Conservation (phyloP, 1,139 yeast species). For the Scheffersomyces quercinus region DNA sequence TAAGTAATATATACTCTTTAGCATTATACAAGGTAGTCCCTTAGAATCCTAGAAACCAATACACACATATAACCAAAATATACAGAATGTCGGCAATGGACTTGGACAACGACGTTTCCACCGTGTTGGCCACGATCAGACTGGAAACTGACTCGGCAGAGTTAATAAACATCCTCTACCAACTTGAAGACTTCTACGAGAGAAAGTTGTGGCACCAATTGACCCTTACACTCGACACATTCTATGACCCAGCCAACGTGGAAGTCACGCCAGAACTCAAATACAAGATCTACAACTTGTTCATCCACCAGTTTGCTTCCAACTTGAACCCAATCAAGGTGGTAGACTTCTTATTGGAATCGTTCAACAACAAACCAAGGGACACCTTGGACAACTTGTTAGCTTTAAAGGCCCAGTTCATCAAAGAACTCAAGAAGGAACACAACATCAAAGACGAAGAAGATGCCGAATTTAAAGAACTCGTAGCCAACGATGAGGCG, state of each 20-base stretch:
- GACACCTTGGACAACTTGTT: slow-evolving; percentile 60
- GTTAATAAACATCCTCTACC: slow-evolving; percentile 61
- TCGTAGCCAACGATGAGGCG: slow-evolving; percentile 42
- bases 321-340: slow-evolving; percentile 79
- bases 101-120: slow-evolving; percentile 51
- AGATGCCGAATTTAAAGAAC: slow-evolving; percentile 35
- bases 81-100: slow-evolving; percentile 30
- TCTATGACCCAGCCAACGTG: slow-evolving; percentile 45
- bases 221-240: slow-evolving; percentile 64
- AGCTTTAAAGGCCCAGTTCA: slow-evolving; percentile 51
- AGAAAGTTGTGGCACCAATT: slow-evolving; percentile 80
- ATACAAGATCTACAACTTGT: slow-evolving; percentile 67
- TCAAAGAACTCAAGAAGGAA: slow-evolving; percentile 29
- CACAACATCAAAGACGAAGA: slow-evolving; percentile 22
- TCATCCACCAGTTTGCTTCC: slow-evolving; percentile 64
- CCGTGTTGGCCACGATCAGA: slow-evolving; percentile 70
- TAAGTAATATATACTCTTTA: no score
- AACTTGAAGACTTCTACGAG: slow-evolving; percentile 85
- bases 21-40: no score
- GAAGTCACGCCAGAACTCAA: slow-evolving; percentile 39
- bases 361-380: slow-evolving; percentile 42
- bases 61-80: not conserved
- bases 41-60: no score
- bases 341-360: slow-evolving; percentile 68
- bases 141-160: slow-evolving; percentile 67